Evolutionary conservation across 805 yeast genomes (phyloP), one percentile per base, ranked within the genome.

Genomic region (Yarrowia osloensis): DNA sequence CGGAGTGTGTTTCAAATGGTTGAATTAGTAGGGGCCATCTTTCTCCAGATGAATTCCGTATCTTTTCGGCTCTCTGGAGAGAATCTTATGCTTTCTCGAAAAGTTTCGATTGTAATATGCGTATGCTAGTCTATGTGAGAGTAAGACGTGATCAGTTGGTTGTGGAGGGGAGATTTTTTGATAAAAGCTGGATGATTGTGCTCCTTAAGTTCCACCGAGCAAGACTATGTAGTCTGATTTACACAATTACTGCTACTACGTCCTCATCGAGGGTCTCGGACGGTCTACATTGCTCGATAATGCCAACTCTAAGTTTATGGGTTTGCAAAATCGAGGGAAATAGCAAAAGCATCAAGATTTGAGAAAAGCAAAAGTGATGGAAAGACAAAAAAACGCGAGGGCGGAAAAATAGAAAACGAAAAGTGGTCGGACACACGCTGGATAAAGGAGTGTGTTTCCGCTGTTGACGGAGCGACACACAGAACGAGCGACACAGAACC

Each of bases 241-340:
- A 9, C 17, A 9, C 17, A 40, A 17, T 8, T 8, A 15, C 22
- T 2, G 6, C 50, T 19, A 1, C 7, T 17, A 12, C 19, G 3
- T 3, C 26, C 13, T 13, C 55, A 19, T 49, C 37, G 37, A 31
- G 1, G 26, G 4, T 4, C 26, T 6, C 2, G 3, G 13, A 9
- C 7, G 4, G 12, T 15, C 44, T 35, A 8, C 61, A 24, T 54
- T 54, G 61, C 61, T 54, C 61, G 61, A 54, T 54, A 50, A 50
- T 21, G 26, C 40, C 19, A 22, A 22, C 40, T 11, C 2, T n/a
- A 22, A 17, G 22, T 7, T 22, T 11, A 24, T 19, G 44, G 21
- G 24, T 24, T 17, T n/a, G 29, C 31, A 24, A 24, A 54, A 54
- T 54, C 61, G 61, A 54, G 61, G 61, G 61, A 54, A 52, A 54